These are phyloP conservation scores for Limnomonas spitsbergensis DNA, from an alignment of 139 green algal species.

Conservation along the genomic window DNA sequence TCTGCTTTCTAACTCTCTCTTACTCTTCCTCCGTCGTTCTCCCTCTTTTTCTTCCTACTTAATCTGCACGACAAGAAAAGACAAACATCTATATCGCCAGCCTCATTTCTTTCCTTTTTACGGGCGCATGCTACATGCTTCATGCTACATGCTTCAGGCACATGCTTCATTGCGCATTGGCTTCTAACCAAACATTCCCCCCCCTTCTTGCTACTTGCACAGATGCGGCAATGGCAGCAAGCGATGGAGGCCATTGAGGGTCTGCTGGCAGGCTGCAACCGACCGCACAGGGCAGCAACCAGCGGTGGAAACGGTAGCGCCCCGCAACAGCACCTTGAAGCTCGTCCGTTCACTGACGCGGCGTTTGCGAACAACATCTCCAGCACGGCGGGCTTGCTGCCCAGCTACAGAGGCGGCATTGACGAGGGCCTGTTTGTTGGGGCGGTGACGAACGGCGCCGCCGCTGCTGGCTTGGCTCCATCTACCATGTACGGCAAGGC, in stretches of 20 bases:
- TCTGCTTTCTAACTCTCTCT: too few relatives aligned
- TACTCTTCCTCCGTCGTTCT: too few relatives aligned
- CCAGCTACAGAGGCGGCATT: not conserved
- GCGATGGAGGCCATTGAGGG: constrained; percentile 18
- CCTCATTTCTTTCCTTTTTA: too few relatives aligned
- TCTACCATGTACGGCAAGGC: not conserved
- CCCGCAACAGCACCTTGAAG: not conserved
- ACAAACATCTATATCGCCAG: too few relatives aligned
- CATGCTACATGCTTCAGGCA: too few relatives aligned
- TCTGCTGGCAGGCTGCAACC: constrained; percentile 7
- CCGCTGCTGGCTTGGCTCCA: not conserved
- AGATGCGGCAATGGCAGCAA: not conserved
- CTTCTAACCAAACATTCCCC: too few relatives aligned
- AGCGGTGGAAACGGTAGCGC: not conserved
- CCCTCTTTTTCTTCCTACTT: too few relatives aligned
- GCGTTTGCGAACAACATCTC: not conserved
- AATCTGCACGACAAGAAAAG: too few relatives aligned
- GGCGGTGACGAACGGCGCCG: not conserved
- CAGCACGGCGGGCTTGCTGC: not conserved
- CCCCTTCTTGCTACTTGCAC: not conserved
- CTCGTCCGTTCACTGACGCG: not conserved
- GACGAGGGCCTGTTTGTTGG: not conserved
- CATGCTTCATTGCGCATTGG: too few relatives aligned
- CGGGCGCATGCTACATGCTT: too few relatives aligned
- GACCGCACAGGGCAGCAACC: not conserved